phyloP scores from a whole-genome alignment of 1,284 basidiomycete species.

The Papiliotrema laurentii region DNA sequence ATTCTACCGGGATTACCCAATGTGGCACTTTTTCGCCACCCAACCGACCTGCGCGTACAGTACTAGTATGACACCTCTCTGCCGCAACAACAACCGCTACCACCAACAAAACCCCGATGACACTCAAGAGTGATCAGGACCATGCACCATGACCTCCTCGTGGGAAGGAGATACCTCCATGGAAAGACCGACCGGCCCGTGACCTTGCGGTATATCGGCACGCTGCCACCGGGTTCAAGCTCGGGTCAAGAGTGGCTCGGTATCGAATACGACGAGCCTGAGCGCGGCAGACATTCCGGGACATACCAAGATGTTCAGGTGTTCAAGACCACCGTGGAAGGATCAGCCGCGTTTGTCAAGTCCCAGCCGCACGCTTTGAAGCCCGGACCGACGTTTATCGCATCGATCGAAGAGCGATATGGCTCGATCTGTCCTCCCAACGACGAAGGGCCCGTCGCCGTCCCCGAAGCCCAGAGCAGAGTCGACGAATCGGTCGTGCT shows the following conservation, averaged over 20 bases:
- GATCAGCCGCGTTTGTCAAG: slow-evolving; percentile 44
- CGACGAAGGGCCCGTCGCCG: background rate
- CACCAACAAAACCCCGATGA: background rate
- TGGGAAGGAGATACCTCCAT: slow-evolving; percentile 34
- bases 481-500: slow-evolving; percentile 61
- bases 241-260: slow-evolving; percentile 66
- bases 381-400: slow-evolving; percentile 66
- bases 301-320: slow-evolving; percentile 70
- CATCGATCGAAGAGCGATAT: slow-evolving; percentile 72
- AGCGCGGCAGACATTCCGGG: slow-evolving; percentile 82
- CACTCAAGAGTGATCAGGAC: background rate
- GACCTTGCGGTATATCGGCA: slow-evolving; percentile 41
- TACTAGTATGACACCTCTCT: no score
- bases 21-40: no score
- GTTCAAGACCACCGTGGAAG: slow-evolving; percentile 53
- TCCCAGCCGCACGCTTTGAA: slow-evolving; percentile 8
- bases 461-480: slow-evolving; percentile 26
- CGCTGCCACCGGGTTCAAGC: slow-evolving; percentile 19
- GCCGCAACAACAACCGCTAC: no score
- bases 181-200: slow-evolving; percentile 28
- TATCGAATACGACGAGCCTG: slow-evolving; percentile 87
- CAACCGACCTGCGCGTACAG: no score
- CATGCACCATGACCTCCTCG: background rate
- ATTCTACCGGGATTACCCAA: no score
- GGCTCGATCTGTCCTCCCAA: slow-evolving; percentile 12